Evolutionary conservation across 345 rosid species (phyloP).

Genomic region (Toxicodendron radicans): DNA sequence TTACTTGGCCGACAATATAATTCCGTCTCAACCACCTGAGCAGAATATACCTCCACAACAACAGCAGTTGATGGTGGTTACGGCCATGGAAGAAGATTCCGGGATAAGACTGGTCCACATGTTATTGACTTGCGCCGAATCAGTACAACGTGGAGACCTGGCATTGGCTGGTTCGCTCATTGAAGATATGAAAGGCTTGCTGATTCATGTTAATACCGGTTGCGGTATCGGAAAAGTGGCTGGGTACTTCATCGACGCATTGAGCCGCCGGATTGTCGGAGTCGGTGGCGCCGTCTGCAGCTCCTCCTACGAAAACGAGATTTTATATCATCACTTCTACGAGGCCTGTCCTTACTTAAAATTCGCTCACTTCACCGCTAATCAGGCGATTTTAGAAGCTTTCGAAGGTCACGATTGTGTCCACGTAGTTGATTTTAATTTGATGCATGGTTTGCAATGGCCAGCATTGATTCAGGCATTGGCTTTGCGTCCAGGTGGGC

Average conservation of each 20-base stretch:
- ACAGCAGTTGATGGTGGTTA: constrained; percentile 32
- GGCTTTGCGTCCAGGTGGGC: constrained; percentile 82
- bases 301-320: constrained; percentile 45
- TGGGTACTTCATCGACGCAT: constrained; percentile 67
- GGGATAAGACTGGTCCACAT: constrained; percentile 75
- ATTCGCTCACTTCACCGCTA: constrained; percentile 95
- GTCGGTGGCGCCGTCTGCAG: constrained; percentile 16
- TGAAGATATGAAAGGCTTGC: constrained; percentile 55
- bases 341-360: constrained; percentile 89
- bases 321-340: constrained; percentile 77
- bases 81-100: constrained; percentile 68
- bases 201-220: constrained; percentile 44
- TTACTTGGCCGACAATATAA: constrained; percentile 23
- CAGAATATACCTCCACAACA: neutral
- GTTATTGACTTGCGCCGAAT: constrained; percentile 76
- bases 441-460: constrained; percentile 95
- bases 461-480: constrained; percentile 90
- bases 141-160: constrained; percentile 64
- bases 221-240: constrained; percentile 83
- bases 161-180: constrained; percentile 57
- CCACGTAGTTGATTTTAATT: constrained; percentile 81
- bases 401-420: constrained; percentile 70
- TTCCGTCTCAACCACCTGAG: neutral
- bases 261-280: constrained; percentile 51
- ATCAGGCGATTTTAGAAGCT: constrained; percentile 89